Percentiles rank a stretch among this genome's conserved stretches.
phyloP scores from a whole-genome alignment of 2,329 filamentous ascomycete species.

The Fusarium sp. region DNA sequence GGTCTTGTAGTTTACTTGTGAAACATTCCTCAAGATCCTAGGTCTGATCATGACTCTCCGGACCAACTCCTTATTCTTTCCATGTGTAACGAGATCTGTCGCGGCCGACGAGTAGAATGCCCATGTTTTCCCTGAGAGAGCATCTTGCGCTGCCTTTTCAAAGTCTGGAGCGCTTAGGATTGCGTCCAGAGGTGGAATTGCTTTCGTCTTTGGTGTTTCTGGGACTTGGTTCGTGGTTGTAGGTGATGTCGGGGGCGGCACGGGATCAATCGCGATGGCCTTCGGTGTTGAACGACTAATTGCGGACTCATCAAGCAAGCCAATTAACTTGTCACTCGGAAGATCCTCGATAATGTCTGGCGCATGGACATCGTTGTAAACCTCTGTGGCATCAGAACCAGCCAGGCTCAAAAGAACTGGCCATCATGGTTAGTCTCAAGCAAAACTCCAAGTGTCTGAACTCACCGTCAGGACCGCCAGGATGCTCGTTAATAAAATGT shows the following conservation, averaged over 20 bases:
- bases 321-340: slow-evolving; percentile 59
- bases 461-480: slow-evolving; percentile 51
- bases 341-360: slow-evolving; percentile 55
- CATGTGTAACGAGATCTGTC: slow-evolving; percentile 67
- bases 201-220: not conserved
- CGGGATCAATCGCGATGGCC: not conserved
- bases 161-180: slow-evolving; percentile 59
- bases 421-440: not conserved
- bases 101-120: slow-evolving; percentile 76
- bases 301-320: slow-evolving; percentile 54
- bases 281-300: not conserved
- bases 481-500: slow-evolving; percentile 64
- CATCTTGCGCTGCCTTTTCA: slow-evolving; percentile 63
- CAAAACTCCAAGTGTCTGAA: accelerated
- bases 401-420: slow-evolving; percentile 61
- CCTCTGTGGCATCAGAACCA: slow-evolving; percentile 64
- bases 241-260: not conserved
- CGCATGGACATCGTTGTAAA: slow-evolving; percentile 63
- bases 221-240: not conserved
- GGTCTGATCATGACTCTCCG: slow-evolving; percentile 69
- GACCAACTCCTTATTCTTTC: slow-evolving; percentile 65
- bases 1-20: slow-evolving; percentile 60
- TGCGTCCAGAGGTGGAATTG: not conserved
- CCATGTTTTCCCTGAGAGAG: slow-evolving; percentile 71
- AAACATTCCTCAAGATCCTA: slow-evolving; percentile 67